Conservation (phyloP, 1,284 basidiomycete genomes). For the Rhodotorula sp. region DNA sequence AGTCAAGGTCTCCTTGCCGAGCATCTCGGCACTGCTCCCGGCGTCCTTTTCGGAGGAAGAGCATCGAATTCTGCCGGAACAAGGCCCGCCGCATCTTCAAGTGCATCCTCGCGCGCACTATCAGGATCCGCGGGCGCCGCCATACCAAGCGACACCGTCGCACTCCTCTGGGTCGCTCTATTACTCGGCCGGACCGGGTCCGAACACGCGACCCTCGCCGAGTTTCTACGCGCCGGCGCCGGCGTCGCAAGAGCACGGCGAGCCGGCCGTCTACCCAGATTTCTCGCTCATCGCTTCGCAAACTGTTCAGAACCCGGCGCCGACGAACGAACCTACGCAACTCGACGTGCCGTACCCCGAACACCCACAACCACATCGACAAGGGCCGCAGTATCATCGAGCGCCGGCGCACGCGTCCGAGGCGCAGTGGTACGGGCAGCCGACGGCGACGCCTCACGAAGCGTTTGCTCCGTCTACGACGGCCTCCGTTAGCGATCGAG, state of each 20-base stretch:
- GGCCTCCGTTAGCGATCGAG: conserved; percentile 4
- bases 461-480: conserved; percentile 4
- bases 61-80: no score
- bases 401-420: not conserved
- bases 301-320: not conserved
- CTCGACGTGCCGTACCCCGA: not conserved
- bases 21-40: conserved; percentile 29
- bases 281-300: not conserved
- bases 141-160: conserved; percentile 1
- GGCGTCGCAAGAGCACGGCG: no score
- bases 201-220: not conserved
- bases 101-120: not conserved
- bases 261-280: not conserved
- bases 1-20: conserved; percentile 26
- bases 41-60: conserved; percentile 2
- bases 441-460: not conserved
- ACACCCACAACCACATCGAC: not conserved
- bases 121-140: not conserved
- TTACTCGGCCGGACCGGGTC: no score
- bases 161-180: not conserved
- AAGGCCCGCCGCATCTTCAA: conserved; percentile 2
- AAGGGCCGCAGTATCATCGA: not conserved
- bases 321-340: not conserved
- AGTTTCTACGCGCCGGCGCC: no score
- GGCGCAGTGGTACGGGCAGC: not conserved